These are phyloP conservation scores for Trichoderma citrinoviride DNA, from an alignment of 2,329 filamentous ascomycete species.

Conservation along the genomic window DNA sequence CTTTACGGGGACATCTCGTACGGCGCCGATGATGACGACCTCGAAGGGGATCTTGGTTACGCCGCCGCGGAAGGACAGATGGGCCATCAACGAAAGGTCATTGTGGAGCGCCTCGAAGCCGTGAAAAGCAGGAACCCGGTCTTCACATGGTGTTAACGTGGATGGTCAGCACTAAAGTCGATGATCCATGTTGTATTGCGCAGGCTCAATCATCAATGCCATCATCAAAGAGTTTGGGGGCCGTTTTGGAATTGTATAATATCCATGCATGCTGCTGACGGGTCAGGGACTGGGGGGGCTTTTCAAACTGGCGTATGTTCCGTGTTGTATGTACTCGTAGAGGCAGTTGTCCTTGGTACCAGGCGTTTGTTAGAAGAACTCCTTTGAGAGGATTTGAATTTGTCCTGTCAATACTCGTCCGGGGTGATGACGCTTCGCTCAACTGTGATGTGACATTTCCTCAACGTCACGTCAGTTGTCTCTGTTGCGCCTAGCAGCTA, in stretches of 20 bases:
- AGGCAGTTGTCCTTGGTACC: background rate
- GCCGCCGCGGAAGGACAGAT: conserved; percentile 93
- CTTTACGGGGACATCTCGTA: conserved; percentile 43
- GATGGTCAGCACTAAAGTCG: conserved; percentile 10
- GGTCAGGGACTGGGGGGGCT: background rate
- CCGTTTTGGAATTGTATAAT: conserved; percentile 4
- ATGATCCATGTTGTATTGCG: conserved; percentile 1
- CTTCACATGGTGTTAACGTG: conserved; percentile 85
- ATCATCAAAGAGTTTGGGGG: background rate
- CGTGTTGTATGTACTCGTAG: background rate
- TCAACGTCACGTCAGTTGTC: too few relatives aligned
- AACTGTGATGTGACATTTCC: too few relatives aligned
- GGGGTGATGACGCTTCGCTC: too few relatives aligned
- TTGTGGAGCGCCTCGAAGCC: conserved; percentile 92
- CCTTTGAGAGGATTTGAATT: background rate
- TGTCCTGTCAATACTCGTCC: background rate
- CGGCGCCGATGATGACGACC: conserved; percentile 63
- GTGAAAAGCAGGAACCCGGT: conserved; percentile 95
- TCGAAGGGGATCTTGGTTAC: conserved; percentile 91
- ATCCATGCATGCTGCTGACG: conserved; percentile 5
- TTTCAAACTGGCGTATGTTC: background rate
- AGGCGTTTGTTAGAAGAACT: background rate
- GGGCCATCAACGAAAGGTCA: conserved; percentile 85
- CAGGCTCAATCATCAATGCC: background rate
- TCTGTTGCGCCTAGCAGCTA: too few relatives aligned